Evolutionary conservation across 2,329 filamentous ascomycete species (phyloP), one percentile per base, ranked within the genome.

Genomic region (Penicillium sp.): DNA sequence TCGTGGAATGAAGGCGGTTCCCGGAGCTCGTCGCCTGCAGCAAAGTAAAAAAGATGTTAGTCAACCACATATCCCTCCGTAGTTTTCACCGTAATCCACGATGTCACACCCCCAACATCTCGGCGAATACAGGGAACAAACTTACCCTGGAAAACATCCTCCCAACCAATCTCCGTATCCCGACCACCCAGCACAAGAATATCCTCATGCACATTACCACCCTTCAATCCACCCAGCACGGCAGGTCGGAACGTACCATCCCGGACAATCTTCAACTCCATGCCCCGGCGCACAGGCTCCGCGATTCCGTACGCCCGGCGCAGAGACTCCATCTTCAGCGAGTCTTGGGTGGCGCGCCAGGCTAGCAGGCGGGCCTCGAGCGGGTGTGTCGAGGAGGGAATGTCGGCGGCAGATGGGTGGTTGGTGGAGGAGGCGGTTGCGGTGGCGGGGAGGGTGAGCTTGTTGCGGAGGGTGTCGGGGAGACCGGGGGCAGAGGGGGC

Each of bases 401-500:
- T 59, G 16, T 67, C 65, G 46, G 54, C 44, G 58, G 51, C 64
- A 35, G 61, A 61, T 44, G 73, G 73, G 56, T 73, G 71, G 64
- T 68, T 73, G 60, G 77, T 71, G 58, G 79, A 70, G 54, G 79
- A 75, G 55, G 79, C 74, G 59, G 83, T 77, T 66, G 77, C 74
- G 65, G 77, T 69, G 55, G 85, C 76, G 51, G 81, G 81, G n/a
- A 86, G 87, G 68, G 87, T 87, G 66, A 96, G 84, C 78, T 93
- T 92, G 63, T 88, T 83, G 72, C 95, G 93, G 69, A 99, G 89
- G 18, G 90, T 93, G 82, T 98, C 95, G 83, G 96, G 93, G 64
- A 98, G 83, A 68, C 94, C 94, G 0, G 93, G 93, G 16, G 92
- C 94, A 1, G 94, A 97, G 68, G 95, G 95, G 4, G 95, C 95